A percentile compares a stretch with the other conserved stretches of the same genome.
Evolutionary conservation across 1,139 yeast species (phyloP).

Genomic region (Magnusiomyces tetraspermus): DNA sequence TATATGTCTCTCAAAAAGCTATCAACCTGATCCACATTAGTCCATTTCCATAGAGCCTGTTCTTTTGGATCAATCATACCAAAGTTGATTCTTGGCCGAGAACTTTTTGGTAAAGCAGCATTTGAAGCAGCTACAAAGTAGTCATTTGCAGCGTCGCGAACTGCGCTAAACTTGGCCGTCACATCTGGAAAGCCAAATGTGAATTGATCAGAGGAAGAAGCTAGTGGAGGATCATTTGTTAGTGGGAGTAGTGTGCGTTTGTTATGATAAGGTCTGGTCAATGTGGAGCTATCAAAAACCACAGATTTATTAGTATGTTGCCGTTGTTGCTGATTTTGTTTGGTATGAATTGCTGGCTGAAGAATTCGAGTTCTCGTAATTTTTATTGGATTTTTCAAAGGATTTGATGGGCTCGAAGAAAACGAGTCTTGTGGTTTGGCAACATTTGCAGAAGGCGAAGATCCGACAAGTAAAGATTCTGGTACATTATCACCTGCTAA

Average conservation of each 20-base stretch:
- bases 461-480: neutral
- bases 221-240: neutral
- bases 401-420: no score
- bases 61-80: conserved; percentile 47
- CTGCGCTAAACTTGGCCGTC: neutral
- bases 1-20: conserved; percentile 75
- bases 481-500: neutral
- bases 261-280: neutral
- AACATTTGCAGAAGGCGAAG: no score
- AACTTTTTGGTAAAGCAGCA: neutral
- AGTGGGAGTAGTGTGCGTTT: neutral
- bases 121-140: neutral
- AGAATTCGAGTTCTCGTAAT: neutral
- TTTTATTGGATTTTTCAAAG: neutral
- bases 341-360: neutral
- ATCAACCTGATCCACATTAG: conserved; percentile 86
- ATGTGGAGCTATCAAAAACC: neutral
- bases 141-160: neutral
- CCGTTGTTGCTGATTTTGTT: neutral
- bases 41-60: conserved; percentile 90
- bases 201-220: no score
- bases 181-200: neutral
- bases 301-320: neutral
- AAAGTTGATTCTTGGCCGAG: conserved; percentile 5
- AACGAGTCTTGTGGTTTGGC: neutral